Percentiles rank a stretch among this genome's conserved stretches.
These are phyloP conservation scores for Lactarius sanguifluus DNA, from an alignment of 768 basidiomycete genomes.

Conservation along the genomic window DNA sequence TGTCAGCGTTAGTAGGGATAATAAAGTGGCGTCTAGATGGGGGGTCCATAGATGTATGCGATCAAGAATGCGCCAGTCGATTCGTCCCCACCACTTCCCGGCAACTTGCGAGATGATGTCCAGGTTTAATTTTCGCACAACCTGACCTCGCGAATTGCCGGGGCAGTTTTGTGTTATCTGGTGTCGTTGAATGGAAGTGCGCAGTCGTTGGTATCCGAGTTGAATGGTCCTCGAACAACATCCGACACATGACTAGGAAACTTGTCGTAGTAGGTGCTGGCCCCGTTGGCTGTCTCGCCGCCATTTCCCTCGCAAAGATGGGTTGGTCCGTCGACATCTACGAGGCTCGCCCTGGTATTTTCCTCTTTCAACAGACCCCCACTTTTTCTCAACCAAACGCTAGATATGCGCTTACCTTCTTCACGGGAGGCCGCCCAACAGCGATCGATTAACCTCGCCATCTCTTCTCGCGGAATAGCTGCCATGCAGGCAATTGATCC, in stretches of 20 bases:
- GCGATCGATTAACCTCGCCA: constrained; percentile 94
- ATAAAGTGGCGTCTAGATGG: constrained; percentile 31
- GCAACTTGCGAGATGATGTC: background rate
- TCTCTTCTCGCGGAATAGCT: constrained; percentile 89
- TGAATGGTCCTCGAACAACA: background rate
- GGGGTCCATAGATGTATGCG: constrained; percentile 7
- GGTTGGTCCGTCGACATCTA: constrained; percentile 84
- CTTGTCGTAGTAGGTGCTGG: constrained; percentile 84
- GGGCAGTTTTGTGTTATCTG: background rate
- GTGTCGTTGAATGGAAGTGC: background rate
- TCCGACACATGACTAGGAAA: constrained; percentile 34
- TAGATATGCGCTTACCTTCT: constrained; percentile 74
- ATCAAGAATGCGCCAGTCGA: constrained; percentile 2
- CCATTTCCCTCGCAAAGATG: constrained; percentile 78
- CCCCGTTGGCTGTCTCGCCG: constrained; percentile 91
- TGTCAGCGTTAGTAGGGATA: constrained; percentile 48
- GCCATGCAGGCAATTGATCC: constrained; percentile 82
- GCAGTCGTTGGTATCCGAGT: background rate
- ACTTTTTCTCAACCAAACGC: constrained; percentile 1
- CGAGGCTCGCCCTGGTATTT: constrained; percentile 74
- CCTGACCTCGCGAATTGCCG: too few relatives aligned
- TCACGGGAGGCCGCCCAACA: constrained; percentile 66
- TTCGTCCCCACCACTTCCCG: background rate
- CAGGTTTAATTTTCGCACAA: too few relatives aligned
- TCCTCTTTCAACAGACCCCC: constrained; percentile 6